Evolutionary conservation across 1,139 yeast species (phyloP), one percentile per base, ranked within the genome.

Genomic region (Yamadazyma conglobata): DNA sequence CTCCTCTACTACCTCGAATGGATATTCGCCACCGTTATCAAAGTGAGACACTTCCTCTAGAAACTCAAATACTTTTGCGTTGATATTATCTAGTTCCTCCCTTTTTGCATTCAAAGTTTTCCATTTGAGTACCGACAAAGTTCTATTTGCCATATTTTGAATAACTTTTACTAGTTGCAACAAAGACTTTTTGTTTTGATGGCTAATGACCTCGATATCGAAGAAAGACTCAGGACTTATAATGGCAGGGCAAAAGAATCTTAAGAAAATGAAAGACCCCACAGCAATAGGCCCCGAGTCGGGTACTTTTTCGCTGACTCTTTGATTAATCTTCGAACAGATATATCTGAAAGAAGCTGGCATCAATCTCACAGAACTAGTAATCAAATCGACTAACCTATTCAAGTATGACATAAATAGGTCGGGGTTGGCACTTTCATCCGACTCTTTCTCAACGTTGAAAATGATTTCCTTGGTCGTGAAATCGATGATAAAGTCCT

Each of bases 201-300:
- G 59, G 44, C 45, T 65, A 5, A 65, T 56, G 19, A 75, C 64
- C 15, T 64, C 64, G 33, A 82, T 76, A 29, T 56, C 60, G 34
- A 68, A 61, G 35, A 58, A 64, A 4, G 87, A 71, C 42, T 86
- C 95, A 0, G 97, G 96, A 26, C 91, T 81, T 10, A 89, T 89
- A 39, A 91, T 79, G 0, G 95, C 95, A 6, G 98, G 97, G 50
- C 95, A 88, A 39, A 87, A 73, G 44, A 85, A 82, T 38, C 97
- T 68, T 43, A 91, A 64, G 50, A 91, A 89, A 31, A 89, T 64
- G 50, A 86, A 89, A 0, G 95, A 88, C 0, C 96, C 96, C 21
- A 88, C 86, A 1, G 95, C 93, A 22, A 79, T 69, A 30, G 70
- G 56, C 25, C 77, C 78, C 32, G 83, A 73, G 27, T 77, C 83